Percentiles rank a stretch among this genome's conserved stretches.
These are phyloP conservation scores for Hepatocystis sp. DNA, from an alignment of 169 alveolate species.

Conservation along the genomic window DNA sequence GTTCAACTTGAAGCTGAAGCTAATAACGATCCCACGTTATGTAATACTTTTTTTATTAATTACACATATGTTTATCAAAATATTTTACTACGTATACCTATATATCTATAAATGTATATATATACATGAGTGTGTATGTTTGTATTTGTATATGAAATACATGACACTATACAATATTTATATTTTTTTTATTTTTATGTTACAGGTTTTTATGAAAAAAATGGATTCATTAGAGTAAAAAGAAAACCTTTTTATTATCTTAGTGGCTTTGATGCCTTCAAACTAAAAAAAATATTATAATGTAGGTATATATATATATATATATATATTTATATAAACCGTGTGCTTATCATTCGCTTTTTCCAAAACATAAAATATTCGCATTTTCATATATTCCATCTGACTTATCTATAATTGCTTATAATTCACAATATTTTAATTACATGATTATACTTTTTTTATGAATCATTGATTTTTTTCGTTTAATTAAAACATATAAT, in stretches of 20 bases:
- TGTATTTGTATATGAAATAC: neutral
- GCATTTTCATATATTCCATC: too few relatives aligned
- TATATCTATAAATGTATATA: too few relatives aligned
- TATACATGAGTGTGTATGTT: neutral
- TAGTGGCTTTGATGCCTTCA: conserved; percentile 73
- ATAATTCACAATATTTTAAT: too few relatives aligned
- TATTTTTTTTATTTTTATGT: neutral
- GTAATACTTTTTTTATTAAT: conserved; percentile 27
- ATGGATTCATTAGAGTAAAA: conserved; percentile 73
- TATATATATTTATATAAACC: too few relatives aligned
- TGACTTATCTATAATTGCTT: too few relatives aligned
- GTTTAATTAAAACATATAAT: too few relatives aligned
- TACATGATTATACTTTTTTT: too few relatives aligned
- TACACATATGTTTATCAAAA: conserved; percentile 11
- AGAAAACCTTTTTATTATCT: conserved; percentile 67
- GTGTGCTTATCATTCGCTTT: neutral
- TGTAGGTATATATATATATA: neutral
- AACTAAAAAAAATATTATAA: conserved; percentile 61
- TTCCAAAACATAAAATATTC: neutral
- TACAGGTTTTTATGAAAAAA: conserved; percentile 68
- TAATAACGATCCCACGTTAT: conserved; percentile 68
- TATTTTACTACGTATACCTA: too few relatives aligned
- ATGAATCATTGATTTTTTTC: too few relatives aligned
- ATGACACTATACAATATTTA: neutral
- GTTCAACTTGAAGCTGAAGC: conserved; percentile 77